These are phyloP conservation scores for Hypomyces perniciosus DNA, from an alignment of 2,329 filamentous ascomycete species.

Conservation along the genomic window DNA sequence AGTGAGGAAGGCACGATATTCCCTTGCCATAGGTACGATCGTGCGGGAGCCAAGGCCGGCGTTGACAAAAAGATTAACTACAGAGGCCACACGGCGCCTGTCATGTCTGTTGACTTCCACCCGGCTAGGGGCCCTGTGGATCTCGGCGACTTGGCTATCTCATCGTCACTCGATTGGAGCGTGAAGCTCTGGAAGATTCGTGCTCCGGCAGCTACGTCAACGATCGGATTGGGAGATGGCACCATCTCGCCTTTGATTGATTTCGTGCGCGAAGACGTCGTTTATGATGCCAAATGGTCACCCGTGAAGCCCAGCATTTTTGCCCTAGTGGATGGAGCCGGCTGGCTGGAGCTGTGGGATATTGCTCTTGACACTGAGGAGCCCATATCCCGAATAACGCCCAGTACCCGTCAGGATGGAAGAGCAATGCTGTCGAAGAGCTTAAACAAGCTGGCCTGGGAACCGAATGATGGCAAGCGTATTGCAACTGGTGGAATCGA, in stretches of 20 bases:
- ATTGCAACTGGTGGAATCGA: slow-evolving; percentile 90
- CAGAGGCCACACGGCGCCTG: slow-evolving; percentile 82
- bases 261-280: slow-evolving; percentile 88
- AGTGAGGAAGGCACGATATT: slow-evolving; percentile 96
- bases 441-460: slow-evolving; percentile 92
- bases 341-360: slow-evolving; percentile 91
- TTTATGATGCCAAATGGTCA: slow-evolving; percentile 95
- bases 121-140: slow-evolving; percentile 88
- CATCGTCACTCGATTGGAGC: slow-evolving; percentile 92
- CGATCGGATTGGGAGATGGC: slow-evolving; percentile 46
- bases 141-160: slow-evolving; percentile 86
- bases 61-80: slow-evolving; percentile 87
- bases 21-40: slow-evolving; percentile 94
- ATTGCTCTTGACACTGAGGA: slow-evolving; percentile 89
- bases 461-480: slow-evolving; percentile 78
- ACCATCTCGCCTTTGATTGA: slow-evolving; percentile 72
- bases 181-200: slow-evolving; percentile 96
- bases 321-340: slow-evolving; percentile 87
- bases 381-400: slow-evolving; percentile 73
- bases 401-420: slow-evolving; percentile 59
- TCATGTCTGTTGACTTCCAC: slow-evolving; percentile 96
- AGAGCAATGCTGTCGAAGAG: slow-evolving; percentile 72
- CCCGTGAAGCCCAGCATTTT: slow-evolving; percentile 92
- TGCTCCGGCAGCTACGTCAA: slow-evolving; percentile 66
- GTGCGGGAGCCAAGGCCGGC: slow-evolving; percentile 92